Conservation (phyloP, 2,329 filamentous ascomycete genomes). For the Ceratocystis alfenasii region DNA sequence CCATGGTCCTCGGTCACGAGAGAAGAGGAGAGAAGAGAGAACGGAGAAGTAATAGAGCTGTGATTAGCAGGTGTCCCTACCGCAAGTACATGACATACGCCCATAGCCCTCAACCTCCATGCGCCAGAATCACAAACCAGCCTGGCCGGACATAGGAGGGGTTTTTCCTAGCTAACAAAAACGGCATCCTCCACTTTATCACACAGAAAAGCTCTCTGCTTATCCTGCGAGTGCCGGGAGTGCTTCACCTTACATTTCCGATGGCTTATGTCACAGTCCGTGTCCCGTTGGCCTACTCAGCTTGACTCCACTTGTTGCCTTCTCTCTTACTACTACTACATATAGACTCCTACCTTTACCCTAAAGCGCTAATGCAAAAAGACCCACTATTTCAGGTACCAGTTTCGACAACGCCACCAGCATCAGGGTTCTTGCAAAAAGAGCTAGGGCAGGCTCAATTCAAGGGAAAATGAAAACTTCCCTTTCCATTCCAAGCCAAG, state of each 20-base stretch:
- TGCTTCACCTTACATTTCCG: too few species aligned
- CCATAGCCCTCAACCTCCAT: too few species aligned
- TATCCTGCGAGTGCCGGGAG: background rate
- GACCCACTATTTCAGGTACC: constrained; percentile 8
- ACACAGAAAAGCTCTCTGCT: background rate
- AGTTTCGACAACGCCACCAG: background rate
- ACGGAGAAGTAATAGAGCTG: background rate
- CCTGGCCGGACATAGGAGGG: too few species aligned
- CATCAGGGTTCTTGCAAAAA: constrained; percentile 1
- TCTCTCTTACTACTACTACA: too few species aligned
- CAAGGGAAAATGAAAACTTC: background rate
- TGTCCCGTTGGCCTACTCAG: too few species aligned
- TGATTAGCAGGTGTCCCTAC: background rate
- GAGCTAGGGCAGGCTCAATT: background rate
- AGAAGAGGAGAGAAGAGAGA: too few species aligned
- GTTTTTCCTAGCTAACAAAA: too few species aligned
- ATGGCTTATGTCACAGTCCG: too few species aligned
- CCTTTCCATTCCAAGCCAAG: background rate
- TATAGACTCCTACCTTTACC: background rate
- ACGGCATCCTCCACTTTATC: too few species aligned
- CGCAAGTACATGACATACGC: background rate
- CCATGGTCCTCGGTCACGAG: background rate
- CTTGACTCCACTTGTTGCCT: too few species aligned
- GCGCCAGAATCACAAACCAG: too few species aligned
- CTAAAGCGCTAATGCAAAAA: constrained; percentile 8